Percentiles rank a stretch among this genome's conserved stretches.
phyloP scores from a whole-genome alignment of 805 yeast species.

The Ascoidea rubescens region DNA sequence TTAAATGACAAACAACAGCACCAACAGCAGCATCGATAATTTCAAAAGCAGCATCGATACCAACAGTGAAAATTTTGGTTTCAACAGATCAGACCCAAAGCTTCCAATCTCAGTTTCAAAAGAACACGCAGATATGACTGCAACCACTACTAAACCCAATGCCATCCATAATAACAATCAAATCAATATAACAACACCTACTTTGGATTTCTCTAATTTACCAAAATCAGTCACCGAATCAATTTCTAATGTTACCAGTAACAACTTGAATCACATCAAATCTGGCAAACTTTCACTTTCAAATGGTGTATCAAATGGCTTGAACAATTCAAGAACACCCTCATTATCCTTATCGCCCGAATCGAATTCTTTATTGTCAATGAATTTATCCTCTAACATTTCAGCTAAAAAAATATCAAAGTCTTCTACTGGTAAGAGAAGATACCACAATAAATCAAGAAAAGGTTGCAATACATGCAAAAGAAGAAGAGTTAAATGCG shows the following conservation, averaged over 20 bases:
- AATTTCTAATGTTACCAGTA: not conserved
- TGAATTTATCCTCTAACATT: not conserved
- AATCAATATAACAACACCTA: too few species aligned
- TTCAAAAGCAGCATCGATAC: too few species aligned
- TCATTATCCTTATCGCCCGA: not conserved
- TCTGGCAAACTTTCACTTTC: not conserved
- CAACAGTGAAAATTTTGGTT: too few species aligned
- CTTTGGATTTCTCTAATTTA: not conserved
- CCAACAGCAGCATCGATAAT: too few species aligned
- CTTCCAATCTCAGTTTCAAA: too few species aligned
- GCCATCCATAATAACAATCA: too few species aligned
- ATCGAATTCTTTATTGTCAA: too few species aligned
- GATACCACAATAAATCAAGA: constrained; percentile 80
- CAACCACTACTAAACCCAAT: too few species aligned
- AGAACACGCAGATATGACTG: too few species aligned
- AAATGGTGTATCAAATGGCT: too few species aligned
- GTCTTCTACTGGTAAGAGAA: constrained; percentile 56
- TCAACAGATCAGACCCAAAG: too few species aligned
- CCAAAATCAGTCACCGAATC: not conserved
- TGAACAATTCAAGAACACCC: not conserved
- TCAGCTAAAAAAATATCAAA: constrained; percentile 20
- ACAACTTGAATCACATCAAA: not conserved
- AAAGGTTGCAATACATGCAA: constrained; percentile 87
- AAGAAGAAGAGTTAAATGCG: constrained; percentile 83
- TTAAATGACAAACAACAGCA: too few species aligned